Conservation (phyloP, 2,329 filamentous ascomycete species). For the Pseudogymnoascus sp. region DNA sequence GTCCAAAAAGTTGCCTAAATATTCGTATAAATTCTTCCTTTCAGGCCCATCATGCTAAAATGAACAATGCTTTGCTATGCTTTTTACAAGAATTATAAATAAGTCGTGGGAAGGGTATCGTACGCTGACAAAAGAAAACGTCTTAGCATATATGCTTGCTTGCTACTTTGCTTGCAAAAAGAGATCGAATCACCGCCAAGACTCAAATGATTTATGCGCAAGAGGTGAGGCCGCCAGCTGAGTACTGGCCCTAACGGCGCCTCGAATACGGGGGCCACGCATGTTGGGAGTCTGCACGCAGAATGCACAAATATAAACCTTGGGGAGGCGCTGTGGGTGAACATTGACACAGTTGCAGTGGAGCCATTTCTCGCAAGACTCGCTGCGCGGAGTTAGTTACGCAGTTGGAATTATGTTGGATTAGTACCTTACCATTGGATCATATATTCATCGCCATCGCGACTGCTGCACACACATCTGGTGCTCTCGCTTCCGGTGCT, state of each 20-base stretch:
- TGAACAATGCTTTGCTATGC: constrained; percentile 4
- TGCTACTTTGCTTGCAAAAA: background rate
- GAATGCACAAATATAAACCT: constrained; percentile 57
- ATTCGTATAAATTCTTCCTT: background rate
- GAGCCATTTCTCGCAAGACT: constrained; percentile 59
- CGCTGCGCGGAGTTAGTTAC: constrained; percentile 34
- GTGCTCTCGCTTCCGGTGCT: constrained; percentile 32
- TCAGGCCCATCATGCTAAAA: background rate
- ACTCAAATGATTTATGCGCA: constrained; percentile 37
- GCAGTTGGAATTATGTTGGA: background rate
- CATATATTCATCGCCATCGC: constrained; percentile 46
- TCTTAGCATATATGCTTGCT: background rate
- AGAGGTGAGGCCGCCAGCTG: constrained; percentile 33
- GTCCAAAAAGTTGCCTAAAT: background rate
- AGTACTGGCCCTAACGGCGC: constrained; percentile 22
- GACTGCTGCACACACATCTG: constrained; percentile 48
- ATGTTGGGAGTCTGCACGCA: constrained; percentile 54
- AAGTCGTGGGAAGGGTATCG: constrained; percentile 8
- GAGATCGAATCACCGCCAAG: constrained; percentile 32
- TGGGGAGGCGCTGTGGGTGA: constrained; percentile 46
- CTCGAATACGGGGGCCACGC: constrained; percentile 42
- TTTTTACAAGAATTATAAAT: background rate
- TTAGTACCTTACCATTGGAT: constrained; percentile 51
- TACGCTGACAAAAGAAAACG: background rate
- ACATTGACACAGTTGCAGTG: constrained; percentile 59